Base-by-base conservation (phyloP, 805 yeast genomes). In the Starmerella stellata region DNA sequence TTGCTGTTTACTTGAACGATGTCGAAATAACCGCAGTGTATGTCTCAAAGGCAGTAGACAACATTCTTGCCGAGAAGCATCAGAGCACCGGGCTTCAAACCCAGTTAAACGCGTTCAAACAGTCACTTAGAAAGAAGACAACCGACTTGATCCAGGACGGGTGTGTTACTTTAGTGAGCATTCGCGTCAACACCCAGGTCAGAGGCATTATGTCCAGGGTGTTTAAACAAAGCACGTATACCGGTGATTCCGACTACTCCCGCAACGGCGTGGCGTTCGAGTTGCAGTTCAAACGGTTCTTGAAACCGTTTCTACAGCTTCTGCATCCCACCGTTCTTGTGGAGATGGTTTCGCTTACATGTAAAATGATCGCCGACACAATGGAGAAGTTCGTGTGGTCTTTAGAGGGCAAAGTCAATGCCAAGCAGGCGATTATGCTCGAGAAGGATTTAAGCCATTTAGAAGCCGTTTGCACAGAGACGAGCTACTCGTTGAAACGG, bases 381-480 rank as follows among this genome's bases (percentile, higher is more conserved):
- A 50, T 82, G 3, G 93, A 81, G 51, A 66, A 69, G 44, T 74
- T 74, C 48, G 61, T 87, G 21, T 70, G 87, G 73, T 47, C 64
- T 3, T 62, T 79, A 34, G 70, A 75, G 35, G 69, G 71, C 38
- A 72, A 70, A 46, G 71, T 82, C 43, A 83, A 80, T 52, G 92
- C 79, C 48, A 58, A 79, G 30, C 96, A 95, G 1, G 74, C 92
- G 0, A 66, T 82, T 16, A 78, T 75, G 46, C 61, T 90, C 36
- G 96, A 90, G 46, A 72, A 79, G 42, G 94, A 85, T 52, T 60
- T 83, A 18, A 72, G 83, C 35, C 64, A 70, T 21, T 66, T 87
- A 25, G 78, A 90, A 37, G 69, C 75, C 34, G 77, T 76, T 41
- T 68, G 80, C 4, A 50, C 56, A 15, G 55, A 93, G 36, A 75